These are phyloP conservation scores for Dothistroma septosporum DNA, from an alignment of 2,329 filamentous ascomycete species.

Conservation along the genomic window DNA sequence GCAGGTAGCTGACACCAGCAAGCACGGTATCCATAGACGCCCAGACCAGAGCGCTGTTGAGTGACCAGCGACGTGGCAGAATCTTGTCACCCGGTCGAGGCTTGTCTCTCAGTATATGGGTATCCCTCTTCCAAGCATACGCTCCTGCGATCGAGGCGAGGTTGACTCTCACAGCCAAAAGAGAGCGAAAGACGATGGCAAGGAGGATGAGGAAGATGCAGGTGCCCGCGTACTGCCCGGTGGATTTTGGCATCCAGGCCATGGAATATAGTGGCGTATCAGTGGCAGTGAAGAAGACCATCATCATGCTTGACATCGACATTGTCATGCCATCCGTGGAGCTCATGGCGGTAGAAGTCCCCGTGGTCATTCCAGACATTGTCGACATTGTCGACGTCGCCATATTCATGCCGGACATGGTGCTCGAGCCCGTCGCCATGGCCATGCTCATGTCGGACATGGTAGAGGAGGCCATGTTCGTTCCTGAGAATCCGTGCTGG, in stretches of 20 bases:
- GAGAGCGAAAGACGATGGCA: slow-evolving; percentile 60
- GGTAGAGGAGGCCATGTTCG: neutral
- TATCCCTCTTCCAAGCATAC: neutral
- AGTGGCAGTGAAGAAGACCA: slow-evolving; percentile 60
- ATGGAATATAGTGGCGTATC: slow-evolving; percentile 60
- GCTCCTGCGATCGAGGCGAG: neutral
- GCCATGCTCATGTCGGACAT: slow-evolving; percentile 3
- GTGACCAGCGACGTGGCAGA: slow-evolving; percentile 62
- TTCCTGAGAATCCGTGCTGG: neutral
- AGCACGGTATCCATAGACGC: slow-evolving; percentile 65
- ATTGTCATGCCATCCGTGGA: slow-evolving; percentile 19
- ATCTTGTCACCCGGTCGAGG: slow-evolving; percentile 19
- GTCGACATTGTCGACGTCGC: neutral
- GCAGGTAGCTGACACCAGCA: slow-evolving; percentile 71
- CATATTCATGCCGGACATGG: neutral
- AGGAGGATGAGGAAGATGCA: slow-evolving; percentile 84
- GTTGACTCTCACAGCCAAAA: slow-evolving; percentile 20
- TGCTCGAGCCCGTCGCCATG: neutral
- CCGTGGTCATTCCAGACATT: slow-evolving; percentile 4
- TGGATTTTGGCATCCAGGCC: slow-evolving; percentile 65
- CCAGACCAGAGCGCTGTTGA: slow-evolving; percentile 69
- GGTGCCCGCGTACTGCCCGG: slow-evolving; percentile 73
- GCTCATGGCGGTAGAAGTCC: neutral
- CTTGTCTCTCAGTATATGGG: neutral
- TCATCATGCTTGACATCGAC: slow-evolving; percentile 43